phyloP scores from a whole-genome alignment of 2,329 filamentous ascomycete genomes.

The Fusarium zealandicum region DNA sequence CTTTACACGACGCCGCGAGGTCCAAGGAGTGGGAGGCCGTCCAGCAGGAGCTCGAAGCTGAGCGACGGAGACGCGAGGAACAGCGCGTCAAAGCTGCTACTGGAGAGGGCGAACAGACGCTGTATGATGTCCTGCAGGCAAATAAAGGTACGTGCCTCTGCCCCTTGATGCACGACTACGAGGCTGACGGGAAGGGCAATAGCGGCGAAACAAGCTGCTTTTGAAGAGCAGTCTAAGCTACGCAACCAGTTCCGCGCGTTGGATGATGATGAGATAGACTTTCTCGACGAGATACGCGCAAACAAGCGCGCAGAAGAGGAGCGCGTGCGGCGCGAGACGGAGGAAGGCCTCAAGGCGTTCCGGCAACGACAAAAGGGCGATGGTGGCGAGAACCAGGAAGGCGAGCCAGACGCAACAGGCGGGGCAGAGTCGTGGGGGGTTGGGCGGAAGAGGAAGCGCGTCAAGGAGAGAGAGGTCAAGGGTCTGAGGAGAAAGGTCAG shows the following conservation, averaged over 20 bases:
- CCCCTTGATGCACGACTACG: background rate
- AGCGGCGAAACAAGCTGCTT: constrained; percentile 83
- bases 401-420: constrained; percentile 36
- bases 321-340: constrained; percentile 60
- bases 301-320: constrained; percentile 62
- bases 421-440: constrained; percentile 45
- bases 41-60: constrained; percentile 69
- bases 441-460: constrained; percentile 50
- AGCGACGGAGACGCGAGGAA: constrained; percentile 62
- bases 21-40: constrained; percentile 68
- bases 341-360: constrained; percentile 64
- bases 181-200: background rate
- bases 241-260: constrained; percentile 80
- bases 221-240: constrained; percentile 75
- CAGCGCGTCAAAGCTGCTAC: constrained; percentile 53
- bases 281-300: constrained; percentile 67
- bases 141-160: constrained; percentile 72
- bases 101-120: constrained; percentile 60
- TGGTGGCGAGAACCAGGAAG: constrained; percentile 28
- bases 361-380: constrained; percentile 56
- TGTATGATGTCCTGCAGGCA: constrained; percentile 79
- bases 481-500: constrained; percentile 42
- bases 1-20: constrained; percentile 33
- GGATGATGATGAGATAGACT: constrained; percentile 81
- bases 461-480: constrained; percentile 48